Conservation (phyloP, 352 stramenopile species). For the Phytophthora sansomeana region DNA sequence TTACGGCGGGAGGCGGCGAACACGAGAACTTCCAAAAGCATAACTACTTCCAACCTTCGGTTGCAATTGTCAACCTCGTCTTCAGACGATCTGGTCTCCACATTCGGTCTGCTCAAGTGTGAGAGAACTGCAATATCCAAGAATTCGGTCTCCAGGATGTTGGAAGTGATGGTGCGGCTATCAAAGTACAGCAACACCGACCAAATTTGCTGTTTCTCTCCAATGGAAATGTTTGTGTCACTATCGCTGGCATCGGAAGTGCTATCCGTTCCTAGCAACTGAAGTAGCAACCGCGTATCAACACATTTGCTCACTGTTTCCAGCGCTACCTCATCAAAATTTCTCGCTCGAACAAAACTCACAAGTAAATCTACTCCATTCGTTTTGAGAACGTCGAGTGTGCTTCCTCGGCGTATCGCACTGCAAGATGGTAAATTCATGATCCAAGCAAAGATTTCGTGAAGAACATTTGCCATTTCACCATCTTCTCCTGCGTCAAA, state of each 20-base stretch:
- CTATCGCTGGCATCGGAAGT: neutral
- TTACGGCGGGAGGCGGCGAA: constrained; percentile 5
- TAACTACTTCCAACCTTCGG: constrained; percentile 25
- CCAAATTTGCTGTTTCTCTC: constrained; percentile 41
- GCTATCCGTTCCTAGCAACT: constrained; percentile 6
- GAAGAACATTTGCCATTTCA: constrained; percentile 12
- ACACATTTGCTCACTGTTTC: constrained; percentile 22
- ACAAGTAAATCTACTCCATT: constrained; percentile 2
- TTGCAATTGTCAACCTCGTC: constrained; percentile 3
- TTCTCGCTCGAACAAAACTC: constrained; percentile 11
- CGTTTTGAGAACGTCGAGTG: neutral
- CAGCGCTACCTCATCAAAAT: constrained; percentile 21
- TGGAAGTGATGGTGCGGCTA: constrained; percentile 19
- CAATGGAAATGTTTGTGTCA: constrained; percentile 2
- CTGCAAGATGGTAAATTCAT: neutral
- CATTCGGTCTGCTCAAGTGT: neutral
- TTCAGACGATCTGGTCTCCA: neutral
- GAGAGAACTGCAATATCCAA: constrained; percentile 23
- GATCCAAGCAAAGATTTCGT: constrained; percentile 21
- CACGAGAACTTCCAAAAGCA: constrained; percentile 36
- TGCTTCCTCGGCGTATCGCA: neutral
- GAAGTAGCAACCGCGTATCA: neutral
- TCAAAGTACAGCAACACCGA: constrained; percentile 33
- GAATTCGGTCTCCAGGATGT: constrained; percentile 35
- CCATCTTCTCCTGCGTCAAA: constrained; percentile 7